Evolutionary conservation across 345 rosid species (phyloP).

Genomic region (Capsella bursapastoris): DNA sequence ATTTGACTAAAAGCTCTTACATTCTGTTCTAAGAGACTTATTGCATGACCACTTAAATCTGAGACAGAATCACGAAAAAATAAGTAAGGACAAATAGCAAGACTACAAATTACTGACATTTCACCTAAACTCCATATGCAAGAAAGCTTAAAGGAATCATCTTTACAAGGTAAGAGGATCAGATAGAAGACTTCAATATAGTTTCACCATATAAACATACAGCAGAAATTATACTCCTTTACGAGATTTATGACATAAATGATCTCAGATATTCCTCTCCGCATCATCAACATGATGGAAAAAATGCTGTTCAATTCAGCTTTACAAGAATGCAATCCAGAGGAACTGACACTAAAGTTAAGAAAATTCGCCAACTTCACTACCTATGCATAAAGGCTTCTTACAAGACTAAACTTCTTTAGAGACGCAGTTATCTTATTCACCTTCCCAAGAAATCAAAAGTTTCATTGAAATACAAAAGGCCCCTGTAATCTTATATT

Average conservation of each 20-base stretch:
- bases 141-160: slow-evolving; percentile 1
- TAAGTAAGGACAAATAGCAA: not conserved
- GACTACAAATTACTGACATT: slow-evolving; percentile 1
- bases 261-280: not conserved
- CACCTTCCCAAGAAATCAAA: not conserved
- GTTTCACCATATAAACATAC: not conserved
- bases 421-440: not conserved
- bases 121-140: slow-evolving; percentile 20
- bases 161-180: not conserved
- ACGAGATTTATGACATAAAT: slow-evolving; percentile 2
- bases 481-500: not conserved
- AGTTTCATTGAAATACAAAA: not conserved
- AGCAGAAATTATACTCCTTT: not conserved
- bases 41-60: slow-evolving; percentile 66
- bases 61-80: slow-evolving; percentile 42
- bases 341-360: not conserved
- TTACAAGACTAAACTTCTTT: not conserved
- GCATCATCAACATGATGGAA: too few relatives aligned
- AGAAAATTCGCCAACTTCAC: not conserved
- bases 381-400: slow-evolving; percentile 7
- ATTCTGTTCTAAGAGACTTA: slow-evolving; percentile 80
- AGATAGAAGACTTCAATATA: not conserved
- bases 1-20: slow-evolving; percentile 70
- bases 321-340: not conserved
- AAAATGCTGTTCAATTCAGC: too few relatives aligned